Percentiles rank a stretch among this genome's conserved stretches.
phyloP scores from a whole-genome alignment of 2,329 filamentous ascomycete genomes.

The Trichoderma gracile region DNA sequence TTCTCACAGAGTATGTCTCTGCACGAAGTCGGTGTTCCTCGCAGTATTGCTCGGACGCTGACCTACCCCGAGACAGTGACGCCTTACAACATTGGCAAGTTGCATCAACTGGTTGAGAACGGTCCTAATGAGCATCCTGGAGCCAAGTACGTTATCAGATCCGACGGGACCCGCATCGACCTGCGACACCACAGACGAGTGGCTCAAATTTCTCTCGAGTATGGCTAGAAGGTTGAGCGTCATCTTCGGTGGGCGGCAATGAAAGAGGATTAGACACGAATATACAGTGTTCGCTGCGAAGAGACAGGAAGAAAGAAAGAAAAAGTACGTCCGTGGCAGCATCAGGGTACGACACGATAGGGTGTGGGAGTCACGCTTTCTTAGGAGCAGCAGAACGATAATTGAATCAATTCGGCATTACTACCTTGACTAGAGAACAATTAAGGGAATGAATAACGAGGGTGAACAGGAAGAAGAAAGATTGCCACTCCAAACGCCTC shows the following conservation, averaged over 20 bases:
- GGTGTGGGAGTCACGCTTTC: too few relatives aligned
- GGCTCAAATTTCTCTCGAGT: constrained; percentile 82
- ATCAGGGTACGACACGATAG: too few relatives aligned
- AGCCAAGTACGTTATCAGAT: constrained; percentile 93
- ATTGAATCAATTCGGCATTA: background rate
- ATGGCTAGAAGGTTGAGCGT: constrained; percentile 98
- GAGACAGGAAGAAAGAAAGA: background rate
- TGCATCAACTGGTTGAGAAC: constrained; percentile 86
- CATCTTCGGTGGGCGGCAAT: too few relatives aligned
- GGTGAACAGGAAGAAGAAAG: too few relatives aligned
- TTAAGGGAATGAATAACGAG: too few relatives aligned
- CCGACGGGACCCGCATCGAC: constrained; percentile 92
- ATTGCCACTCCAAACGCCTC: background rate
- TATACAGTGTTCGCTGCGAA: too few relatives aligned
- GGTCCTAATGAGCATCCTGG: constrained; percentile 94
- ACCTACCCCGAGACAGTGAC: constrained; percentile 98
- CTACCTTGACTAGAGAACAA: background rate
- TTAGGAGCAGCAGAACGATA: background rate
- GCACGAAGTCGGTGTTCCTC: constrained; percentile 94
- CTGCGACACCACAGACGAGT: constrained; percentile 89
- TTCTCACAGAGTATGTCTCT: too few relatives aligned
- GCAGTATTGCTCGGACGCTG: constrained; percentile 86
- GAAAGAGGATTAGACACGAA: too few relatives aligned
- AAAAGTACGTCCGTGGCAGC: background rate
- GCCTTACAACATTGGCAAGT: constrained; percentile 92